These are phyloP conservation scores for Ophiostoma angusticollis DNA, from an alignment of 2,329 filamentous ascomycete species.

Conservation along the genomic window DNA sequence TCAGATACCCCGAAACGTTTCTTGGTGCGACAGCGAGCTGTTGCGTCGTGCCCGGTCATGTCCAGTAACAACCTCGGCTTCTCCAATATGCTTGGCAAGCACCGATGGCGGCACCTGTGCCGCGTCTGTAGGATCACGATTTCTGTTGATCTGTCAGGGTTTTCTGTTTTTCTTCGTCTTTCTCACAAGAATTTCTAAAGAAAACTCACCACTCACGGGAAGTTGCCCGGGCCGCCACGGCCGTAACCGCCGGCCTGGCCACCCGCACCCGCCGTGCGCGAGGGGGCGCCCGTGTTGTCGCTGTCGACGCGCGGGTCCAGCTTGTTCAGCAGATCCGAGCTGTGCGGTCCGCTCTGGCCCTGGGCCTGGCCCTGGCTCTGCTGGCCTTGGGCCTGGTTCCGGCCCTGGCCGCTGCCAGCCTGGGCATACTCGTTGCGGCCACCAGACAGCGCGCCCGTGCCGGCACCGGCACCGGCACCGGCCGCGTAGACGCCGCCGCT, in stretches of 20 bases:
- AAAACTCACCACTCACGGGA: constrained; percentile 27
- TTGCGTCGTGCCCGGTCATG: constrained; percentile 35
- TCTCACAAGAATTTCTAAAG: neutral
- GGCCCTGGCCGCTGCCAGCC: too few species aligned
- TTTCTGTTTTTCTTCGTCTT: neutral
- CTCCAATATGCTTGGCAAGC: constrained; percentile 33
- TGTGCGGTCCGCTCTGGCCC: too few species aligned
- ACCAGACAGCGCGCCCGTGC: too few species aligned
- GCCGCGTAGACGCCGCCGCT: neutral
- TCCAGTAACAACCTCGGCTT: constrained; percentile 28
- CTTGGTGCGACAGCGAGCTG: constrained; percentile 33
- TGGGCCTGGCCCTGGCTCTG: too few species aligned
- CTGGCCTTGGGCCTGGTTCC: too few species aligned
- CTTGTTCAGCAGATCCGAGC: constrained; percentile 28
- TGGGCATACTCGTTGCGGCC: too few species aligned
- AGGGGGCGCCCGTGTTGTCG: constrained; percentile 38
- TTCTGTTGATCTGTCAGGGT: constrained; percentile 8
- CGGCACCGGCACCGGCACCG: neutral
- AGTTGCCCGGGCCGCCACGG: constrained; percentile 43
- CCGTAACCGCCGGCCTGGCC: constrained; percentile 27
- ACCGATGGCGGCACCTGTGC: constrained; percentile 45
- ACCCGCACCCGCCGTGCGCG: constrained; percentile 28
- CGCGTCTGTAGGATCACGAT: constrained; percentile 39
- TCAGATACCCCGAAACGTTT: constrained; percentile 33
- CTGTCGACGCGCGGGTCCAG: constrained; percentile 39